Percentiles rank a stretch among this genome's conserved stretches.
Evolutionary conservation across 176 grass and related monocot genomes (phyloP).

Genomic region (Alloteropsis semialata): DNA sequence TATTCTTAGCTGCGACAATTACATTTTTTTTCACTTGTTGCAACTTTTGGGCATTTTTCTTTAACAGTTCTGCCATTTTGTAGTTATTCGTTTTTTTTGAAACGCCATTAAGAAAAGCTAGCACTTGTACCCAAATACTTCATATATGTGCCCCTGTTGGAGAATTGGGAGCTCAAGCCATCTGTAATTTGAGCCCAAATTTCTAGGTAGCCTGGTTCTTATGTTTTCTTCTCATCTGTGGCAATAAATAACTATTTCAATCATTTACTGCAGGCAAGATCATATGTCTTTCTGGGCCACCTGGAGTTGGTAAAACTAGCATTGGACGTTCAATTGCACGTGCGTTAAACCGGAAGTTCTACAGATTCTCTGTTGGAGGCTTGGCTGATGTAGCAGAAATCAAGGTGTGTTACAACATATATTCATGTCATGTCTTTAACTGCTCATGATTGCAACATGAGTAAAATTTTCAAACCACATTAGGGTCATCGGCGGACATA

Average conservation of each 20-base stretch:
- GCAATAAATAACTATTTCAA: neutral
- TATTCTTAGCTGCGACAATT: neutral
- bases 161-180: constrained; percentile 8
- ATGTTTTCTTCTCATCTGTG: neutral
- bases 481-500: constrained; percentile 98
- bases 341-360: constrained; percentile 83
- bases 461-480: constrained; percentile 30
- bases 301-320: constrained; percentile 96
- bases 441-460: neutral
- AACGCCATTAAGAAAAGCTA: neutral
- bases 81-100: neutral
- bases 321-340: constrained; percentile 96
- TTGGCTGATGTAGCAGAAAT: constrained; percentile 99
- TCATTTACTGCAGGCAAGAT: constrained; percentile 71
- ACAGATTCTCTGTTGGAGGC: constrained; percentile 97
- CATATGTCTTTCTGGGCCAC: constrained; percentile 83
- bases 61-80: neutral
- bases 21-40: neutral
- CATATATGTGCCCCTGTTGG: neutral
- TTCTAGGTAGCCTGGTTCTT: constrained; percentile 28
- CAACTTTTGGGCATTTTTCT: neutral
- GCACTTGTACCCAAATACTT: neutral
- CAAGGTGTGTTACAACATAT: constrained; percentile 51
- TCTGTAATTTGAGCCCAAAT: neutral
- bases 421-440: constrained; percentile 9